These are phyloP conservation scores for Lactarius trivialis DNA, from an alignment of 768 basidiomycete genomes.

Conservation along the genomic window DNA sequence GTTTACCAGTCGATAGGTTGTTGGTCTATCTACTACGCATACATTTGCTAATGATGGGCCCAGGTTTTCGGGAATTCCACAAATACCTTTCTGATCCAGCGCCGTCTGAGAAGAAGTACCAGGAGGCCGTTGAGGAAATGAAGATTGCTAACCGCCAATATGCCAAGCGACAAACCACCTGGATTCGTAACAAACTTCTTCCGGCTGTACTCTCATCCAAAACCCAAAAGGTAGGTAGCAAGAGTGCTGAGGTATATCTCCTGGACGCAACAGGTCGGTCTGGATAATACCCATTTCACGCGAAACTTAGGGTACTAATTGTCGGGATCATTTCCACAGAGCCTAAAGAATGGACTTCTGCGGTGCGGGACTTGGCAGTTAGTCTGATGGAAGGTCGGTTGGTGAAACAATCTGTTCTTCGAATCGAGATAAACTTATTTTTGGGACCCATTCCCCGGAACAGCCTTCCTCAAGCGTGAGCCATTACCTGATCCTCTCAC, in stretches of 20 bases:
- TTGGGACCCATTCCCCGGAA: neutral
- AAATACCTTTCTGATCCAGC: constrained; percentile 47
- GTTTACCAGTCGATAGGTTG: constrained; percentile 93
- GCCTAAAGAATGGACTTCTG: constrained; percentile 41
- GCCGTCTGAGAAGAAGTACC: constrained; percentile 35
- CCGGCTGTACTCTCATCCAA: constrained; percentile 58
- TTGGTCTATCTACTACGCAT: constrained; percentile 10
- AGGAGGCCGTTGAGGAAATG: constrained; percentile 64
- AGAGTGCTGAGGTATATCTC: constrained; percentile 45
- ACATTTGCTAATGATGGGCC: neutral
- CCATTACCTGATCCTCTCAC: constrained; percentile 50
- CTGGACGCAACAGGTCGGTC: constrained; percentile 68
- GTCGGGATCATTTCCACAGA: neutral
- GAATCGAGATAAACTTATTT: neutral
- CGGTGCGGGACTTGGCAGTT: constrained; percentile 48
- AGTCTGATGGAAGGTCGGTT: constrained; percentile 43
- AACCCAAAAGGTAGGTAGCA: constrained; percentile 24
- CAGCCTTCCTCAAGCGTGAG: constrained; percentile 22
- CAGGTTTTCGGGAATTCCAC: constrained; percentile 92
- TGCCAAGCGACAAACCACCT: constrained; percentile 83
- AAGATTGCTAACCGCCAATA: constrained; percentile 86
- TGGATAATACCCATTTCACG: constrained; percentile 19
- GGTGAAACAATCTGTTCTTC: constrained; percentile 6
- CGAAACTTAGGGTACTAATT: constrained; percentile 30
- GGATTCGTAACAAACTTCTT: constrained; percentile 86